Evolutionary conservation across 129 eudicot species (phyloP).

Genomic region (Arctium minus): DNA sequence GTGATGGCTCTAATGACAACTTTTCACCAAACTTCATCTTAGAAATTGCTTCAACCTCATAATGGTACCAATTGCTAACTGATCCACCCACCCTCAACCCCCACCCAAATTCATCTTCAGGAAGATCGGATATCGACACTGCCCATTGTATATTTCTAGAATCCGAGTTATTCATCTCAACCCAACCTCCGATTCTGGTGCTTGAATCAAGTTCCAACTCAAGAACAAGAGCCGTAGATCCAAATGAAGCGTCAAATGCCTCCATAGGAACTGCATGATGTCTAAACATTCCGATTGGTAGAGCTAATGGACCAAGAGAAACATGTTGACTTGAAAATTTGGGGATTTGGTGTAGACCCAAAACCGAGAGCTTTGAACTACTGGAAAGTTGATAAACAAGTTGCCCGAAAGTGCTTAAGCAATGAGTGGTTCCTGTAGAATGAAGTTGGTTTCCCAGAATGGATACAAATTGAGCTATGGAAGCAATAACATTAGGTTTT

Average conservation of each 20-base stretch:
- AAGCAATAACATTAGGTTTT: constrained; percentile 50
- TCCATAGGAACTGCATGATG: constrained; percentile 17
- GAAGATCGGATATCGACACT: constrained; percentile 58
- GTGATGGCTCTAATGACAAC: constrained; percentile 59
- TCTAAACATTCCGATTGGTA: constrained; percentile 48
- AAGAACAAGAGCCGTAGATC: constrained; percentile 60
- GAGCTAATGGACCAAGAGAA: constrained; percentile 47
- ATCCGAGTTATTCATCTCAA: constrained; percentile 46
- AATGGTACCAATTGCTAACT: constrained; percentile 49
- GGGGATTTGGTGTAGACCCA: constrained; percentile 51
- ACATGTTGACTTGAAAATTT: constrained; percentile 35
- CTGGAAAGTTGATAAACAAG: constrained; percentile 55
- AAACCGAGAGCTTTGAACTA: constrained; percentile 56
- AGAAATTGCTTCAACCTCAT: constrained; percentile 62
- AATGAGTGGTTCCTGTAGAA: constrained; percentile 30
- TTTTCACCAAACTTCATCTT: constrained; percentile 51
- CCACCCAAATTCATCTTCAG: constrained; percentile 93
- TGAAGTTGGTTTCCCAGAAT: constrained; percentile 30
- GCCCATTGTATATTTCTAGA: constrained; percentile 61
- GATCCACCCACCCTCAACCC: constrained; percentile 73
- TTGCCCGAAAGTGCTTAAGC: constrained; percentile 74
- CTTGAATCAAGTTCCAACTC: constrained; percentile 76
- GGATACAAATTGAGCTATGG: constrained; percentile 72
- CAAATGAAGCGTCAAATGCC: constrained; percentile 19
- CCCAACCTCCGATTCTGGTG: constrained; percentile 73